Percentiles rank a stretch among this genome's conserved stretches.
Evolutionary conservation across 129 eudicot species (phyloP).

Genomic region (Chrysanthemum makinoi): DNA sequence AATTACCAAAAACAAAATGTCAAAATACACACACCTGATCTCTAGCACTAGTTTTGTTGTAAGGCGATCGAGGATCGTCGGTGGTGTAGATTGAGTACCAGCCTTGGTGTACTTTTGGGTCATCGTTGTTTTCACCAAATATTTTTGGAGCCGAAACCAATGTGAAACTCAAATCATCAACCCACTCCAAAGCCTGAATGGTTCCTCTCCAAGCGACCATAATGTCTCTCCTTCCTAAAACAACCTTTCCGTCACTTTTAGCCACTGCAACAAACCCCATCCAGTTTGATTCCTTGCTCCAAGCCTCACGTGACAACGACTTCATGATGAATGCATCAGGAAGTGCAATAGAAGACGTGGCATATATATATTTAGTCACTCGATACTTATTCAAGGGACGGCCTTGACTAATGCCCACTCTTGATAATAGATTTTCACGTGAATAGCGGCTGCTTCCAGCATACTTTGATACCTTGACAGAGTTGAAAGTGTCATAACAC

Average conservation of each 20-base stretch:
- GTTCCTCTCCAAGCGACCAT: constrained; percentile 93
- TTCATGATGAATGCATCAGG: constrained; percentile 57
- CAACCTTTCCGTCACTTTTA: constrained; percentile 62
- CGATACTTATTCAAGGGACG: constrained; percentile 53
- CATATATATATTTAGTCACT: constrained; percentile 68
- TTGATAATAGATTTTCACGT: constrained; percentile 38
- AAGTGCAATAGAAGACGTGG: constrained; percentile 50
- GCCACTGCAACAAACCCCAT: constrained; percentile 93
- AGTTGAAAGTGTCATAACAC: constrained; percentile 60
- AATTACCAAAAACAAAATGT: too few species aligned
- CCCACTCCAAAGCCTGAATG: constrained; percentile 63
- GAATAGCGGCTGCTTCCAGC: constrained; percentile 64
- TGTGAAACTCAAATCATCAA: constrained; percentile 57
- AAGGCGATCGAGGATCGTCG: constrained; percentile 59
- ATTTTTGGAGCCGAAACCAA: constrained; percentile 50
- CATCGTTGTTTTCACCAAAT: constrained; percentile 37
- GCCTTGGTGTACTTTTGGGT: constrained; percentile 65
- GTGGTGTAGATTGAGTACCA: constrained; percentile 85
- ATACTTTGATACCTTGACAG: constrained; percentile 56
- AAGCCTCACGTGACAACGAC: constrained; percentile 80
- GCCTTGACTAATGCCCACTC: constrained; percentile 45
- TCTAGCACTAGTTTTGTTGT: constrained; percentile 64
- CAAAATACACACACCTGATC: constrained; percentile 52
- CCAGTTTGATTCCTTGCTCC: constrained; percentile 90
- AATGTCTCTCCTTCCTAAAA: constrained; percentile 84